A percentile compares a stretch with the other conserved stretches of the same genome.
These are phyloP conservation scores for Mikania micrantha DNA, from an alignment of 129 eudicot species.

Conservation along the genomic window DNA sequence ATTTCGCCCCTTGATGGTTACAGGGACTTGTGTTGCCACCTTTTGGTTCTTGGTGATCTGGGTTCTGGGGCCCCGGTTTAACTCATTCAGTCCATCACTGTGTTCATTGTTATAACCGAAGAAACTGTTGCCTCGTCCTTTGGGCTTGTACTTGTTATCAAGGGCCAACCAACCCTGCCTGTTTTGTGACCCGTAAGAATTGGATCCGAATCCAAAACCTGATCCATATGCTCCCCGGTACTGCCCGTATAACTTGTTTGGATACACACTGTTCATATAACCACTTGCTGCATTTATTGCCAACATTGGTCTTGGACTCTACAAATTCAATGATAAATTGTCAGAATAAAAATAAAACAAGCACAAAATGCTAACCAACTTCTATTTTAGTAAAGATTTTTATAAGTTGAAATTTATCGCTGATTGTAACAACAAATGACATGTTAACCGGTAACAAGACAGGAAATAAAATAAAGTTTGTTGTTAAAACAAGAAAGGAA, in stretches of 20 bases:
- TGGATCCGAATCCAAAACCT: constrained; percentile 46
- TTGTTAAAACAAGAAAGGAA: not conserved
- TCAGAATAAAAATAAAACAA: not conserved
- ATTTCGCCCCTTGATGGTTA: constrained; percentile 53
- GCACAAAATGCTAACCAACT: not conserved
- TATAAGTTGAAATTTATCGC: not conserved
- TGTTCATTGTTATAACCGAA: constrained; percentile 45
- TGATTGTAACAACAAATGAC: no score
- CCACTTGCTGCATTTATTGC: constrained; percentile 45
- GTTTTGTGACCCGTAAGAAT: constrained; percentile 34
- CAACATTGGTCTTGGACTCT: constrained; percentile 46
- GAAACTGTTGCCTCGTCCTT: constrained; percentile 54
- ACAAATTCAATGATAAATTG: constrained; percentile 24
- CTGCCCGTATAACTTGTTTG: constrained; percentile 42
- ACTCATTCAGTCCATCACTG: constrained; percentile 64
- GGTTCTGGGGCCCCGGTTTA: constrained; percentile 71
- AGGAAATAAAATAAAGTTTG: no score
- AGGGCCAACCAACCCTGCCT: constrained; percentile 49
- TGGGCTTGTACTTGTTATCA: constrained; percentile 55
- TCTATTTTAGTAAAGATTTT: not conserved
- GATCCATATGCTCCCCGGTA: constrained; percentile 39
- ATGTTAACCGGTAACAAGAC: no score
- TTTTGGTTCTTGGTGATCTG: constrained; percentile 39
- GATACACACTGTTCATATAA: constrained; percentile 49
- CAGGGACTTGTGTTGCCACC: constrained; percentile 19